phyloP scores from a whole-genome alignment of 1,284 basidiomycete genomes.

The Moniliella sp. region DNA sequence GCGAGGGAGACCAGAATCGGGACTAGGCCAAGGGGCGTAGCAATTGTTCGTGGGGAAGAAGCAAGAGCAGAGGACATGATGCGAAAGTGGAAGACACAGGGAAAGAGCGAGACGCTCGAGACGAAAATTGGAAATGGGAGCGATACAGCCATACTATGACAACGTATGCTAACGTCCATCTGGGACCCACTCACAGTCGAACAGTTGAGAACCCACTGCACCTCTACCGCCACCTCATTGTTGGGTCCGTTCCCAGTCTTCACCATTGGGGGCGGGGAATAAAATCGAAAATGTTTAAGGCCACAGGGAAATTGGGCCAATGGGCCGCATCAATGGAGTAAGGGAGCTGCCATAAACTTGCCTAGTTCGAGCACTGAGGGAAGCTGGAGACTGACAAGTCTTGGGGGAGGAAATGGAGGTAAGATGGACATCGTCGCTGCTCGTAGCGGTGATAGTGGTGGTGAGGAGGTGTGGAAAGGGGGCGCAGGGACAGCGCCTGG shows the following conservation, averaged over 20 bases:
- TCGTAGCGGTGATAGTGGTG: too few species aligned
- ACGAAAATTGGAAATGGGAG: too few species aligned
- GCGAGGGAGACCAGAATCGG: too few species aligned
- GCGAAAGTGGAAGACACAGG: too few species aligned
- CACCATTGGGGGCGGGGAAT: constrained; percentile 57
- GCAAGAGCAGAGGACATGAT: too few species aligned
- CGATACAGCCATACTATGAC: too few species aligned
- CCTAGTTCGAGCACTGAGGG: constrained; percentile 17
- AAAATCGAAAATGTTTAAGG: constrained; percentile 26
- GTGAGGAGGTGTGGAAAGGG: background rate
- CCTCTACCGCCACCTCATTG: constrained; percentile 38
- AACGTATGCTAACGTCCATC: constrained; percentile 48
- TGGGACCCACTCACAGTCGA: constrained; percentile 37
- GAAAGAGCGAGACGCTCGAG: too few species aligned
- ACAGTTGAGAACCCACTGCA: constrained; percentile 64
- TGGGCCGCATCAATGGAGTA: constrained; percentile 25
- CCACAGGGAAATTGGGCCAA: constrained; percentile 28
- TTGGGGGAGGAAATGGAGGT: constrained; percentile 10
- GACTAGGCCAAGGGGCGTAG: too few species aligned
- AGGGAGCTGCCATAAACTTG: constrained; percentile 25
- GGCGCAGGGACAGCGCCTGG: background rate
- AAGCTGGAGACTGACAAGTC: constrained; percentile 17
- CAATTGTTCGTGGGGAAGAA: too few species aligned
- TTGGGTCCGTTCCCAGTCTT: constrained; percentile 49
- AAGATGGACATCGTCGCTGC: background rate